Conservation (phyloP, 441 rosid species). For the Erodium texanum region DNA sequence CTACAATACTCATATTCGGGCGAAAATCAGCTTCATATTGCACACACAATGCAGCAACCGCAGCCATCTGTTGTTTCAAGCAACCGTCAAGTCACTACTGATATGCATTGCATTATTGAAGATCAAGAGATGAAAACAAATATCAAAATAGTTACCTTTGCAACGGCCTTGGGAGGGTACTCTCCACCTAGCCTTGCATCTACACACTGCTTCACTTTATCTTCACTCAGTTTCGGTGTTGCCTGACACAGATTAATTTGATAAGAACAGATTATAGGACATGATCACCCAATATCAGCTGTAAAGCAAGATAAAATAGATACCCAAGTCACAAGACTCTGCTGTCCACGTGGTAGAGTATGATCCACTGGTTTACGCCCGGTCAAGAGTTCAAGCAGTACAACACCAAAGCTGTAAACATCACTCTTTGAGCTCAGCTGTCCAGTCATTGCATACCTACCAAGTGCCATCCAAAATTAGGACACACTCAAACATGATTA, state of each 20-base stretch:
- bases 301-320: neutral
- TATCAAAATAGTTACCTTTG: conserved; percentile 30
- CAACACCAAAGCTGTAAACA: conserved; percentile 55
- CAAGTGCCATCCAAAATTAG: too few relatives aligned
- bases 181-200: conserved; percentile 46
- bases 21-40: conserved; percentile 49
- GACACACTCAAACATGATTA: too few relatives aligned
- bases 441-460: conserved; percentile 56
- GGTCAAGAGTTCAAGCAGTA: conserved; percentile 55
- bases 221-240: conserved; percentile 60
- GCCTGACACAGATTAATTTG: conserved; percentile 27
- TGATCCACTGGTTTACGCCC: conserved; percentile 58
- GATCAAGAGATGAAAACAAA: neutral
- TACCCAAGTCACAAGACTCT: conserved; percentile 66
- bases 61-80: conserved; percentile 33
- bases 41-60: conserved; percentile 35
- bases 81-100: too few relatives aligned
- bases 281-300: neutral
- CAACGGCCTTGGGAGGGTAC: conserved; percentile 55
- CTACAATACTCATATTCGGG: conserved; percentile 48
- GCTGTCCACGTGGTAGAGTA: conserved; percentile 53
- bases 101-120: too few relatives aligned
- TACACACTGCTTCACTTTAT: conserved; percentile 52
- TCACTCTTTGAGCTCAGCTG: conserved; percentile 51
- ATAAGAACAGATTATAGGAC: neutral